Evolutionary conservation across 495 filamentous ascomycete species (phyloP).

Genomic region (Penicillium manginii): DNA sequence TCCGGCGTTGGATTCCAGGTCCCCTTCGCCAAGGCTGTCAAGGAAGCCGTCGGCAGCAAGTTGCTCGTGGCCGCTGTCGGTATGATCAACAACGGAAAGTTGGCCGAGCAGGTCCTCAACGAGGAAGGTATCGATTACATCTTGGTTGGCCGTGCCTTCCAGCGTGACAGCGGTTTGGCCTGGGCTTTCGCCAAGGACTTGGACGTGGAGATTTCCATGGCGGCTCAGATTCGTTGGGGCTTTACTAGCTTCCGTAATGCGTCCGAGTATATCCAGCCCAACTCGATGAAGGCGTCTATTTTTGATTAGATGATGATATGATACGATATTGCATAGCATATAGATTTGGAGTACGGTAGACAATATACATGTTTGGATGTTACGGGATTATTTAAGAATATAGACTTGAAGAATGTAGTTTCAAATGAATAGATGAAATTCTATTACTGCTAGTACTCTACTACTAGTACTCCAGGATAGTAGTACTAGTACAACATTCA

Average conservation of each 20-base stretch:
- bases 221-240: slow-evolving; percentile 70
- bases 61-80: slow-evolving; percentile 66
- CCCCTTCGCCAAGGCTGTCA: slow-evolving; percentile 63
- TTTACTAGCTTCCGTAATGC: slow-evolving; percentile 43
- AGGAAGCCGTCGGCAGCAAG: slow-evolving; percentile 64
- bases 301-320: slow-evolving; percentile 30
- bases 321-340: slow-evolving; percentile 10
- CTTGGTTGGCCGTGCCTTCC: slow-evolving; percentile 68
- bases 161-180: slow-evolving; percentile 69
- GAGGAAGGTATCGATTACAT: slow-evolving; percentile 62
- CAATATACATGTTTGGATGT: slow-evolving; percentile 3
- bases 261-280: slow-evolving; percentile 42
- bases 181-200: slow-evolving; percentile 73
- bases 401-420: no score
- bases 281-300: slow-evolving; percentile 40
- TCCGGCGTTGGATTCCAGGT: slow-evolving; percentile 66
- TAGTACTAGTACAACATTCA: no score
- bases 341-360: slow-evolving; percentile 8
- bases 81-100: slow-evolving; percentile 60
- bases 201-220: slow-evolving; percentile 61
- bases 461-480: no score
- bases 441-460: no score
- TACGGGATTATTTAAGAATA: background rate
- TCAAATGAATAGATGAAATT: no score
- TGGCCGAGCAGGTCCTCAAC: slow-evolving; percentile 62